Base-by-base conservation (phyloP, 1,284 basidiomycete genomes). In the Peniophora sp. region DNA sequence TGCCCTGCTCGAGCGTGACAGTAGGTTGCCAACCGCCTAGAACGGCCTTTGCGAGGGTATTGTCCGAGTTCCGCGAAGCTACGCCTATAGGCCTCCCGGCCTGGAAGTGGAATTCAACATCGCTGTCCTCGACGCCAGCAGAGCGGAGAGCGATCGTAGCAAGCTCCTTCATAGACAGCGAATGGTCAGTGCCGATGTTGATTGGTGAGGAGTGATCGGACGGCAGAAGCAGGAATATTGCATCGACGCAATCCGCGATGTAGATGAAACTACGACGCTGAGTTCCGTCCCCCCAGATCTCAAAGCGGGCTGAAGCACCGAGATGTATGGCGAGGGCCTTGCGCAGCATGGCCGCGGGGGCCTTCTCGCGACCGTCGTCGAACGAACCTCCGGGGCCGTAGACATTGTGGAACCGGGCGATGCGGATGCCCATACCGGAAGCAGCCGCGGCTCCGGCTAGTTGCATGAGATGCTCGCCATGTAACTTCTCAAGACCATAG, bases 381-480 rank as follows among this genome's bases (percentile, higher is more conserved):
- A 77, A 82, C 3, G 74, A 66, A 0, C 76, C 76, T 3, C 71
- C 65, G 1, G 76, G 78, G 3, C 80, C 80, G 54, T 70, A 82
- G 15, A 83, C 66, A 52, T 82, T 81, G 50, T 82, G 81, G 54
- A 83, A 80, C 0, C 80, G 71, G 0, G 75, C 77, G 43, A 81
- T 73, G 18, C 68, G 70, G 18, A 79, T 57, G 9, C 66, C 57
- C 24, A 81, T 61, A n/a, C 56, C 56, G 1, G 56, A 50, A 0
- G 60, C 48, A 47, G 65, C 66, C 34, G 67, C 67, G 1, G 54
- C 56, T 12, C 6, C 27, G 37, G 15, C 10, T n/a, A 36, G 10
- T 10, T 10, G 37, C 0, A 80, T 55, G 6, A 81, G 62, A 5
- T 73, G 60, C 56, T 83, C 81, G 0, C 72, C 70, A n/a, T 63